These are phyloP conservation scores for Salix caprea DNA, from an alignment of 345 rosid species.

Conservation along the genomic window DNA sequence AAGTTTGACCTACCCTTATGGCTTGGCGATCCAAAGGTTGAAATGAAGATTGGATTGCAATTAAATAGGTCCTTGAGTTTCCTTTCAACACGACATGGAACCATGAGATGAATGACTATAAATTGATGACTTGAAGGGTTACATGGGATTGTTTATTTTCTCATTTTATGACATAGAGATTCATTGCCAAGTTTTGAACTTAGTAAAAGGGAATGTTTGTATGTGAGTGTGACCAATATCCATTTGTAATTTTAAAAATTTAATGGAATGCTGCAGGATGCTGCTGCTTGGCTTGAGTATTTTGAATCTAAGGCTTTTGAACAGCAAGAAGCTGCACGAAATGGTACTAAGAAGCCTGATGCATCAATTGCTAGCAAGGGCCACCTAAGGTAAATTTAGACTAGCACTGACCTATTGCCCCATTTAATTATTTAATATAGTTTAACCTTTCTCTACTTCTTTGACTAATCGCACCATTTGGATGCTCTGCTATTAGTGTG, in stretches of 20 bases:
- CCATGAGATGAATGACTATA: not conserved
- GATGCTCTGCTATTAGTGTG: not conserved
- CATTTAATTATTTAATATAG: not conserved
- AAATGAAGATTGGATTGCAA: not conserved
- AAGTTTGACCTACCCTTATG: not conserved
- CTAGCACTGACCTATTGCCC: not conserved
- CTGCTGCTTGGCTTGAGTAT: constrained; percentile 99
- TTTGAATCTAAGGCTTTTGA: constrained; percentile 96
- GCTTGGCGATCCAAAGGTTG: not conserved
- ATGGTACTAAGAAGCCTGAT: constrained; percentile 95
- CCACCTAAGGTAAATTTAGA: constrained; percentile 70
- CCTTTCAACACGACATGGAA: not conserved
- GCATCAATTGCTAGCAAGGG: constrained; percentile 99
- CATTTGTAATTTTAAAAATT: constrained; percentile 2
- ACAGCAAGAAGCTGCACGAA: constrained; percentile 97
- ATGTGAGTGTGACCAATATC: not conserved
- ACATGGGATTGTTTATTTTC: not conserved
- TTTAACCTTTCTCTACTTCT: not conserved
- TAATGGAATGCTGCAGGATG: constrained; percentile 62
- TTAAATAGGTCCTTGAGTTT: not conserved
- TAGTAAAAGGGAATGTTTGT: not conserved
- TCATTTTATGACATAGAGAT: not conserved
- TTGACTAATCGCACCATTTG: not conserved
- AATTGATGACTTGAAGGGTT: not conserved
- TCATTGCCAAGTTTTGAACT: not conserved